Percentiles rank a stretch among this genome's conserved stretches.
Evolutionary conservation across 352 stramenopile genomes (phyloP).

Genomic region (Aphanomyces euteiches): DNA sequence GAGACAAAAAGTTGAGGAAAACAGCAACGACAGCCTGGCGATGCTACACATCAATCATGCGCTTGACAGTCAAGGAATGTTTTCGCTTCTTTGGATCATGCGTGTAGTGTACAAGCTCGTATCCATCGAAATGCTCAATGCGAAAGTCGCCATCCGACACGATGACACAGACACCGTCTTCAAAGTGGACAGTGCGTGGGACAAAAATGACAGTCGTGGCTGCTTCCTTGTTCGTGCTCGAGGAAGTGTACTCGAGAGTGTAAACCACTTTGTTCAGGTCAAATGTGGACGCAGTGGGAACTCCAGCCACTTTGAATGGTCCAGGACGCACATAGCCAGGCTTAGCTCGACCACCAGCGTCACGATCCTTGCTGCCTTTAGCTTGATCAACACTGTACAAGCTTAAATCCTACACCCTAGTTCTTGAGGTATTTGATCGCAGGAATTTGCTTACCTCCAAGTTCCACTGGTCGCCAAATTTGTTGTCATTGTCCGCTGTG

Average conservation of each 20-base stretch:
- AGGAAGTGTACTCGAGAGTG: slow-evolving; percentile 41
- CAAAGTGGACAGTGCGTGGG: slow-evolving; percentile 34
- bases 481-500: slow-evolving; percentile 69
- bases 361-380: slow-evolving; percentile 33
- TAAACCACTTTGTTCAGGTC: slow-evolving; percentile 47
- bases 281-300: slow-evolving; percentile 60
- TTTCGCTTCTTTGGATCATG: slow-evolving; percentile 35
- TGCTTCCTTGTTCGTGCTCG: slow-evolving; percentile 30
- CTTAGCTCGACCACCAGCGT: slow-evolving; percentile 30
- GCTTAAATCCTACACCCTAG: slow-evolving; percentile 51
- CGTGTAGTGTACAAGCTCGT: slow-evolving; percentile 46
- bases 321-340: slow-evolving; percentile 62
- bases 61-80: slow-evolving; percentile 40
- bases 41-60: background rate
- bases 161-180: slow-evolving; percentile 39
- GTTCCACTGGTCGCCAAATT: slow-evolving; percentile 76
- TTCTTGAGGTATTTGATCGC: background rate
- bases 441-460: slow-evolving; percentile 39
- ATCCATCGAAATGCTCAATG: slow-evolving; percentile 33
- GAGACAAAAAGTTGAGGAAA: too few species aligned
- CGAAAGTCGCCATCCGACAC: slow-evolving; percentile 34
- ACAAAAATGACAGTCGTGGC: slow-evolving; percentile 33
- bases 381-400: slow-evolving; percentile 55
- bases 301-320: slow-evolving; percentile 61
- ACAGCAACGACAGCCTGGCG: too few species aligned